Base-by-base conservation (phyloP, 2,329 filamentous ascomycete species). In the Aspergillus flavus region DNA sequence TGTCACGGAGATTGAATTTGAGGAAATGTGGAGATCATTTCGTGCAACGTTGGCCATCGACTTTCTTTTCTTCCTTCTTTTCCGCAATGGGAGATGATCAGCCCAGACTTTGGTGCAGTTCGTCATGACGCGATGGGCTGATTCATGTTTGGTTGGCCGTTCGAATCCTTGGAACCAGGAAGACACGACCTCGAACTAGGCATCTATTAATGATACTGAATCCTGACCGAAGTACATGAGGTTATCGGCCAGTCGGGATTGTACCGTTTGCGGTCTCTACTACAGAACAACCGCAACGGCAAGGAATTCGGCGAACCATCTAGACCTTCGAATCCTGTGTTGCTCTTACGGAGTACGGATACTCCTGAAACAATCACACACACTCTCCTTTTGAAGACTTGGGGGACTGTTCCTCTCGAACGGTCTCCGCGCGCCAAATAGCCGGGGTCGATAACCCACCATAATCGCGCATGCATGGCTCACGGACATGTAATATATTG, bases 11-110 rank as follows among this genome's bases (percentile, higher is more conserved):
- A 30, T 52, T 54, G 23, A 55, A 39, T 26, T 39, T 55, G 52
- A 54, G 34, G 52, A 55, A 23, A 14, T 23, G 52, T 55, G 52
- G 52, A 55, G 52, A 55, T 55, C 52, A 36, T 14, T 41, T 55
- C 52, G 32, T 55, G 52, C 52, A 55, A 55, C 52, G 23, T 10
- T 55, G 52, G 32, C 52, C 19, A 21, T 52, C n/a, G 36, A 39
- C 32, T 26, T 39, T 11, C 9, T 19, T 14, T 54, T 55, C 26
- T 21, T 55, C 26, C 23, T 21, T 23, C 21, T 23, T 55, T 36
- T 32, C 52, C 52, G 52, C 52, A 55, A 36, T 3, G 32, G 52
- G 52, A 39, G n/a, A 55, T 55, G 52, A 39, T 55, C 52, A 16
- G 30, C 30, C 30, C 12, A 54, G 28, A 34, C 9, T 16, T 53